phyloP scores from a whole-genome alignment of 306 rosid species.

The Citrullus mucosospermus region DNA sequence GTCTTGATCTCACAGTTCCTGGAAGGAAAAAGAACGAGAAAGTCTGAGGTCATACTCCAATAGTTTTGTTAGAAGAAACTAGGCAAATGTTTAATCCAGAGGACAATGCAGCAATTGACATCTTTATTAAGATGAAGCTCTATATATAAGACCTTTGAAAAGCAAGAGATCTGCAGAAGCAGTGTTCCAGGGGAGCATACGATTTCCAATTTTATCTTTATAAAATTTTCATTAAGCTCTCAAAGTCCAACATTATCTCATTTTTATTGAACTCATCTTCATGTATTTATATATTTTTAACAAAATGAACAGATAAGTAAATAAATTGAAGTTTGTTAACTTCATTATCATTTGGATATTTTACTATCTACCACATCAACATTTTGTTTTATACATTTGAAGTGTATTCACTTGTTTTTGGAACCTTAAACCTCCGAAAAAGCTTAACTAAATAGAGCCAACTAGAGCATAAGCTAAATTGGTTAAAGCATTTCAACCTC shows the following conservation, averaged over 20 bases:
- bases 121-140: not conserved
- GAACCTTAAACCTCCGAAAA: not conserved
- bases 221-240: not conserved
- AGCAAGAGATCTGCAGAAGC: not conserved
- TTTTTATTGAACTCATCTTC: not conserved
- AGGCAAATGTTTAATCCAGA: not conserved
- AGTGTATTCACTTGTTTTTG: not conserved
- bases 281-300: not conserved
- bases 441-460: not conserved
- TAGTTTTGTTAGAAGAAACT: not conserved
- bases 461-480: not conserved
- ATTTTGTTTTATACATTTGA: not conserved
- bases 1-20: slow-evolving; percentile 91
- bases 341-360: not conserved
- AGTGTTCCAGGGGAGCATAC: not conserved
- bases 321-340: not conserved
- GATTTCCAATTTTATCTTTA: not conserved
- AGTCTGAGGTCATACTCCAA: slow-evolving; percentile 4
- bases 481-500: not conserved
- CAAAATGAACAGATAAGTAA: not conserved
- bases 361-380: not conserved
- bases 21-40: not conserved
- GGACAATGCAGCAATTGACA: not conserved
- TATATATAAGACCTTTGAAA: not conserved
- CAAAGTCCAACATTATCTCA: not conserved